Conservation (phyloP, 345 rosid species). For the Boechera retrofracta region DNA sequence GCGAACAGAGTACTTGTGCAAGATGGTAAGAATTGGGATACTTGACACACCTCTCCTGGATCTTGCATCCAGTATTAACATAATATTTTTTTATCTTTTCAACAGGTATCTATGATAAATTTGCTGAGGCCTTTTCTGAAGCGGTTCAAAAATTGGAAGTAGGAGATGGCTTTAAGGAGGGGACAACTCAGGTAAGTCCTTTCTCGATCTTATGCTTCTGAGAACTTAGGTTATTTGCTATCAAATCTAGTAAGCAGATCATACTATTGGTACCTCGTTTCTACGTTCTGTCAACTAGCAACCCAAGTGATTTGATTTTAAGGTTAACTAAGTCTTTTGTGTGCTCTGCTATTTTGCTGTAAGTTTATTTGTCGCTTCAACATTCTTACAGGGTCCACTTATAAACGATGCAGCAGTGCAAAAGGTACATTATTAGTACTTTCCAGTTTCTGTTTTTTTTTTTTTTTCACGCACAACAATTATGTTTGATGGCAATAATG, state of each 20-base stretch:
- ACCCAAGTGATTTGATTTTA: constrained; percentile 12
- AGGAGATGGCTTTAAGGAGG: constrained; percentile 93
- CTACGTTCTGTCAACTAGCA: constrained; percentile 17
- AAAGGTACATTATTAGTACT: constrained; percentile 59
- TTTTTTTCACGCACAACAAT: constrained; percentile 21
- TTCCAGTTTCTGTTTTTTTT: constrained; percentile 26
- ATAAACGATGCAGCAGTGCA: constrained; percentile 91
- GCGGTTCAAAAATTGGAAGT: constrained; percentile 88
- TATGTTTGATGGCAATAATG: not conserved
- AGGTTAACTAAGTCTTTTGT: constrained; percentile 20
- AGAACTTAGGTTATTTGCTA: not conserved
- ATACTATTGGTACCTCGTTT: constrained; percentile 12
- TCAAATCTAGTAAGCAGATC: constrained; percentile 15
- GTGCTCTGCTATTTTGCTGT: constrained; percentile 18
- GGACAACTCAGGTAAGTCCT: constrained; percentile 65
- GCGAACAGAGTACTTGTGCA: constrained; percentile 91
- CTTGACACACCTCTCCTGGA: constrained; percentile 11
- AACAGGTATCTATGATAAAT: constrained; percentile 93
- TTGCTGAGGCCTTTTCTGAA: constrained; percentile 80
- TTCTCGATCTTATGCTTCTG: not conserved
- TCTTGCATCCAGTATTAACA: constrained; percentile 22
- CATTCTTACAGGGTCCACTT: constrained; percentile 79
- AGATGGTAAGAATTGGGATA: constrained; percentile 68
- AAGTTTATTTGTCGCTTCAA: constrained; percentile 23
- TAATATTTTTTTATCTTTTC: constrained; percentile 10